phyloP scores from a whole-genome alignment of 495 filamentous ascomycete species.

The Oleoguttula mirabilis region DNA sequence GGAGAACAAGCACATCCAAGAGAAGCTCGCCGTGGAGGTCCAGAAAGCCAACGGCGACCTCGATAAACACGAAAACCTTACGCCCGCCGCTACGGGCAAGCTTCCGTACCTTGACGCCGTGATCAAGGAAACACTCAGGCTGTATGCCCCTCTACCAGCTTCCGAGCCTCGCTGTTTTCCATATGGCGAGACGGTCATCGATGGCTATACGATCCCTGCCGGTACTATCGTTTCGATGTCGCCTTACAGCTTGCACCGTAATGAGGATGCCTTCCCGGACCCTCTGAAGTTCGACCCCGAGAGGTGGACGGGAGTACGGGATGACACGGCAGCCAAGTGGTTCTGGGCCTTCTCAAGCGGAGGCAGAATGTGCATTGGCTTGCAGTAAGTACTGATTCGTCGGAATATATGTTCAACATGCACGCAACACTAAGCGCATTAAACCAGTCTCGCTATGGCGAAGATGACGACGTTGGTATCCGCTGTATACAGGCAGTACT shows the following conservation, averaged over 20 bases:
- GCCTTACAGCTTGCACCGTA: not conserved
- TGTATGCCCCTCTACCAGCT: not conserved
- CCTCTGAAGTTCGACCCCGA: slow-evolving; percentile 4
- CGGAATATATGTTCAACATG: no score
- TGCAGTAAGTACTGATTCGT: not conserved
- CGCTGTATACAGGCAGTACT: not conserved
- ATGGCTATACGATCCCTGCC: slow-evolving; percentile 4
- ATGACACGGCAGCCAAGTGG: not conserved
- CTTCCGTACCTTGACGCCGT: not conserved
- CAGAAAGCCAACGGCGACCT: not conserved
- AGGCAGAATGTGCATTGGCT: not conserved
- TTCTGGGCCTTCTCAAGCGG: slow-evolving; percentile 1
- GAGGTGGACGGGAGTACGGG: slow-evolving; percentile 1
- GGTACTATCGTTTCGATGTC: slow-evolving; percentile 8
- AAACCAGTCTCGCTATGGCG: not conserved
- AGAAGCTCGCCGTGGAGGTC: not conserved
- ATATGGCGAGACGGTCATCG: not conserved
- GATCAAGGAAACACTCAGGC: not conserved
- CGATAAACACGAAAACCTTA: not conserved
- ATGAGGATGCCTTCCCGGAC: slow-evolving; percentile 1
- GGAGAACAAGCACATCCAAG: not conserved
- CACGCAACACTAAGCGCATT: no score
- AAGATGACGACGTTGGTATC: not conserved
- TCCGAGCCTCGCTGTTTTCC: not conserved
- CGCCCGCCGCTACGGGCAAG: not conserved